Evolutionary conservation across 2,329 filamentous ascomycete species (phyloP).

Genomic region (Diaporthe ilicicola): DNA sequence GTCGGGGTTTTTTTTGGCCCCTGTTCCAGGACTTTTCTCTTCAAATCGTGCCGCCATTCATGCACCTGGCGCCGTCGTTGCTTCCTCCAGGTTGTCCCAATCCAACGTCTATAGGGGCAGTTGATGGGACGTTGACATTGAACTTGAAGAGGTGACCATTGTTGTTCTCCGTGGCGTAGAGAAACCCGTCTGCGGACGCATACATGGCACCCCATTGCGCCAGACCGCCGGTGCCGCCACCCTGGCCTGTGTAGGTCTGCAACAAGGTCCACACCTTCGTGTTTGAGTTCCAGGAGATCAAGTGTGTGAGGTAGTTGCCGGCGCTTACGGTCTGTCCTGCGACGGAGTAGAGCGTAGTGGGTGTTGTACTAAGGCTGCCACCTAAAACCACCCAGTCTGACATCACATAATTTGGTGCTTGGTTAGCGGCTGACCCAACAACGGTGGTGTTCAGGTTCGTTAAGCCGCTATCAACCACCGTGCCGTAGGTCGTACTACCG

Average conservation of each 20-base stretch:
- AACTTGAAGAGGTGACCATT: background rate
- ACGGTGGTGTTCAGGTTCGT: background rate
- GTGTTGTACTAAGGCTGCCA: too few relatives aligned
- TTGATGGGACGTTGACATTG: background rate
- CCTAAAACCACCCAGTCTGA: background rate
- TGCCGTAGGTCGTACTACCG: background rate
- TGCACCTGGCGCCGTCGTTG: background rate
- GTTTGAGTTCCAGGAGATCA: too few relatives aligned
- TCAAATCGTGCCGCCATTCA: too few relatives aligned
- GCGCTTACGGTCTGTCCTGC: background rate
- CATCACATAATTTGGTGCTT: background rate
- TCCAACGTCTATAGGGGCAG: background rate
- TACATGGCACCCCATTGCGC: background rate
- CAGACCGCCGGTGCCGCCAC: background rate
- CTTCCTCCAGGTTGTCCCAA: background rate
- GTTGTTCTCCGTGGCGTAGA: background rate
- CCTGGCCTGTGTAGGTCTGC: background rate
- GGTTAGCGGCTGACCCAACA: too few relatives aligned
- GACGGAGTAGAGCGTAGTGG: background rate
- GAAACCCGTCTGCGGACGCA: background rate
- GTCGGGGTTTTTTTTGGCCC: too few relatives aligned
- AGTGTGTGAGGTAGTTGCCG: background rate
- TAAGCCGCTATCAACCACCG: background rate
- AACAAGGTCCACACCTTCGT: background rate
- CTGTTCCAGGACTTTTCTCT: background rate